phyloP scores from a whole-genome alignment of 1,284 basidiomycete genomes.

The Peniophora sp. region DNA sequence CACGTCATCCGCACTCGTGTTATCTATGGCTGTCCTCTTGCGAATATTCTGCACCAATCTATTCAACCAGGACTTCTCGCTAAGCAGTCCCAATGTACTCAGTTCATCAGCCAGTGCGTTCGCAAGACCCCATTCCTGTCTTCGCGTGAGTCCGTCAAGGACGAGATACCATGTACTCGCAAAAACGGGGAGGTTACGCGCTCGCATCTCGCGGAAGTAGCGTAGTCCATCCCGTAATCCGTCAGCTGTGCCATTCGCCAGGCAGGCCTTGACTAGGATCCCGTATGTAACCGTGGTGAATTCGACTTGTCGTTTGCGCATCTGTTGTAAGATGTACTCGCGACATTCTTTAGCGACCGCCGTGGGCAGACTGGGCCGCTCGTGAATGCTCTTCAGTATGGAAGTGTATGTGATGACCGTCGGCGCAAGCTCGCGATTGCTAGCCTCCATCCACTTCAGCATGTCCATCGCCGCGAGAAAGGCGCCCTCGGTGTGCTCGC shows the following conservation, averaged over 20 bases:
- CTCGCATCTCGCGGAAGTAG: conserved; percentile 62
- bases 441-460: conserved; percentile 61
- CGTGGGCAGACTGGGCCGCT: conserved; percentile 37
- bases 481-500: conserved; percentile 39
- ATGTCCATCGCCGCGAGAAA: conserved; percentile 61
- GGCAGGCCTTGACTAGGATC: conserved; percentile 58
- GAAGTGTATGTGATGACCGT: conserved; percentile 72
- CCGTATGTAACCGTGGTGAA: conserved; percentile 66
- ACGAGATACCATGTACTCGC: conserved; percentile 73
- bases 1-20: not conserved
- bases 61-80: conserved; percentile 23
- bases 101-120: conserved; percentile 56
- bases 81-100: conserved; percentile 26
- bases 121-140: conserved; percentile 50
- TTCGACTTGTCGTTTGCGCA: conserved; percentile 45
- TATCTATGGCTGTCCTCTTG: conserved; percentile 13
- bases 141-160: conserved; percentile 49
- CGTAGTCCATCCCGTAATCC: conserved; percentile 47
- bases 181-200: conserved; percentile 37
- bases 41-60: conserved; percentile 26
- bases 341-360: conserved; percentile 36
- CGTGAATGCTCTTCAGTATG: conserved; percentile 54
- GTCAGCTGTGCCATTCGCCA: conserved; percentile 39
- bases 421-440: conserved; percentile 40
- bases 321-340: conserved; percentile 45